These are phyloP conservation scores for Phytophthora chlamydospora DNA, from an alignment of 352 stramenopile genomes.

Conservation along the genomic window DNA sequence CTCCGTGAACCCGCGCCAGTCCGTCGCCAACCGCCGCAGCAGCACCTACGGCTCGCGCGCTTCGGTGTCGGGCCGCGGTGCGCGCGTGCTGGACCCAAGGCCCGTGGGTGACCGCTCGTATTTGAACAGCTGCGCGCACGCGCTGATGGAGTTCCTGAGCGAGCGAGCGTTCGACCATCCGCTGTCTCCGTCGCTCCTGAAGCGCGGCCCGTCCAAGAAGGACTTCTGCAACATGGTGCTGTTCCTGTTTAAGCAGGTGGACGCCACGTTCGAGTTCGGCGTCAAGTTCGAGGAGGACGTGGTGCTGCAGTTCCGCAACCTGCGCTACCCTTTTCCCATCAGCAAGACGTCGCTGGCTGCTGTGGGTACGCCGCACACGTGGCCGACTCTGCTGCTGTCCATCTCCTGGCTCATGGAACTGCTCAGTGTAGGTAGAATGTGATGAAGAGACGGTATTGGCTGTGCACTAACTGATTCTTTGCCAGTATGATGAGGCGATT, in stretches of 20 bases:
- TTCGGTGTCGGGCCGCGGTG: conserved; percentile 51
- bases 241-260: conserved; percentile 96
- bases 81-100: conserved; percentile 76
- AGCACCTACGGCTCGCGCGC: conserved; percentile 67
- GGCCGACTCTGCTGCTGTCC: conserved; percentile 94
- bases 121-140: conserved; percentile 91
- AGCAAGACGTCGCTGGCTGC: conserved; percentile 95
- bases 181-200: conserved; percentile 90
- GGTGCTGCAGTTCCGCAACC: conserved; percentile 65
- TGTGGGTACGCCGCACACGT: conserved; percentile 95
- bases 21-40: conserved; percentile 52
- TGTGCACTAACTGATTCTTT: conserved; percentile 11
- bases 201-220: conserved; percentile 94
- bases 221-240: conserved; percentile 98
- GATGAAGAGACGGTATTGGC: conserved; percentile 3
- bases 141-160: conserved; percentile 94
- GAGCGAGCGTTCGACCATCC: conserved; percentile 92
- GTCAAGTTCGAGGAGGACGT: conserved; percentile 84
- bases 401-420: conserved; percentile 98
- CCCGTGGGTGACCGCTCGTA: conserved; percentile 92
- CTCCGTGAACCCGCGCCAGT: conserved; percentile 59
- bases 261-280: conserved; percentile 89
- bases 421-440: conserved; percentile 67
- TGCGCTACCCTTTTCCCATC: conserved; percentile 96
- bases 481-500: conserved; percentile 86